Evolutionary conservation across 139 green algal species (phyloP), one percentile per base, ranked within the genome.

Genomic region (Picochlorum sp.): DNA sequence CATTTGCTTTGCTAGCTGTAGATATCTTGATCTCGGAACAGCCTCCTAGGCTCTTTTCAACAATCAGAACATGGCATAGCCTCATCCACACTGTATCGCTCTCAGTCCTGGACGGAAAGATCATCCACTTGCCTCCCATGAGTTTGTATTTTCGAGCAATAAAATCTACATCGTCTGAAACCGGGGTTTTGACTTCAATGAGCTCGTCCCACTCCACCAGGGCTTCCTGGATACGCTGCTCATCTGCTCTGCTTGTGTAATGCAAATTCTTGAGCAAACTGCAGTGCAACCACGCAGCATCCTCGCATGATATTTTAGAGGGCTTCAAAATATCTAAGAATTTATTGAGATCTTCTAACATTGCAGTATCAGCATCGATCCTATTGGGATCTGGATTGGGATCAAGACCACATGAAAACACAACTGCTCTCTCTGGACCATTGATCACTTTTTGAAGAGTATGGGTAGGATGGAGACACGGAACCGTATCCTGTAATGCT

Each of bases 401-500:
- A n/a, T n/a, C n/a, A n/a, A n/a, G n/a, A n/a, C n/a, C n/a, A 9
- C 39, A 24, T 5, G 39, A 24, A 25, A 57, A 72, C 8, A 72
- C 51, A n/a, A 73, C 62, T 1, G 67, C 67, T 1, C 67, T 44
- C 26, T 74, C 67, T 6, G 67, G 67, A 3, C 67, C 67, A 2
- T 32, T 29, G 2, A 49, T 20, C 7, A 73, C 45, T 40, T 47
- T 68, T 12, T 5, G 6, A 12, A 74, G 65, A 5, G 28, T 28
- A 59, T 74, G 67, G 13, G 40, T 58, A 43, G 67, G 55, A 56
- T 75, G 55, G 32, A 75, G 47, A 43, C 67, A 75, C 22, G 67
- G 67, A 14, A 75, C 67, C 5, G 63, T 64, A 20, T 55, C 36
- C 47, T 56, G 44, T 30, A 75, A 37, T 29, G 55, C 61, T 29